These are phyloP conservation scores for Pythium dissimile DNA, from an alignment of 352 stramenopile species.

Conservation along the genomic window DNA sequence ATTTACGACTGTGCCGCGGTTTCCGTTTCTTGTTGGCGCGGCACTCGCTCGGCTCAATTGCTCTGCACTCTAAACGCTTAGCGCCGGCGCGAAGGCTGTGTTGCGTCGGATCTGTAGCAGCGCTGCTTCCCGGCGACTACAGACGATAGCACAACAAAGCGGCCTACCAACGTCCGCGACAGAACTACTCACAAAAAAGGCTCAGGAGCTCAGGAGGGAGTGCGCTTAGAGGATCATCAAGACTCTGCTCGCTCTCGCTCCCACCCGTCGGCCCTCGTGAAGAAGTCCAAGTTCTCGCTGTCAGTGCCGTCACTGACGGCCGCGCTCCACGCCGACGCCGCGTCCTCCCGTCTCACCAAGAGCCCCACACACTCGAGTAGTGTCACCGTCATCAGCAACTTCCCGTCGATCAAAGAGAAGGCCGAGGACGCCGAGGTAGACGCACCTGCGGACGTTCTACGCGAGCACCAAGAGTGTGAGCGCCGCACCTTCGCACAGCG, in stretches of 20 bases:
- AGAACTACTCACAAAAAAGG: no score
- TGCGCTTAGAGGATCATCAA: no score
- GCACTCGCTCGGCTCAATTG: no score
- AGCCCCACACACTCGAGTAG: neutral
- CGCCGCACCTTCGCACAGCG: slow-evolving; percentile 15
- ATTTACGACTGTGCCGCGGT: neutral
- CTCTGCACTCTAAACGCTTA: no score
- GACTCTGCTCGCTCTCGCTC: no score
- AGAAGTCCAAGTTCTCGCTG: slow-evolving; percentile 27
- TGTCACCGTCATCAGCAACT: neutral
- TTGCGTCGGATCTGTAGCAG: no score
- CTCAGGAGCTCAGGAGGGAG: no score
- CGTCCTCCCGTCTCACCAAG: no score
- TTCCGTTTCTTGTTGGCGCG: neutral
- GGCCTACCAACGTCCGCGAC: no score
- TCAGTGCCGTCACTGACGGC: slow-evolving; percentile 19
- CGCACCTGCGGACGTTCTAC: slow-evolving; percentile 1
- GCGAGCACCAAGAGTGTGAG: slow-evolving; percentile 19
- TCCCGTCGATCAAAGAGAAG: slow-evolving; percentile 12
- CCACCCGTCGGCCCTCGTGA: slow-evolving; percentile 2
- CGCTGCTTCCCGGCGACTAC: no score
- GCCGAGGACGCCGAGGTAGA: slow-evolving; percentile 16
- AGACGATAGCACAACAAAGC: no score
- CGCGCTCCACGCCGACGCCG: neutral
- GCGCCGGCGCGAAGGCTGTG: no score